These are phyloP conservation scores for Mortierella sp. DNA, from an alignment of 371 early-diverging fungal genomes.

Conservation along the genomic window DNA sequence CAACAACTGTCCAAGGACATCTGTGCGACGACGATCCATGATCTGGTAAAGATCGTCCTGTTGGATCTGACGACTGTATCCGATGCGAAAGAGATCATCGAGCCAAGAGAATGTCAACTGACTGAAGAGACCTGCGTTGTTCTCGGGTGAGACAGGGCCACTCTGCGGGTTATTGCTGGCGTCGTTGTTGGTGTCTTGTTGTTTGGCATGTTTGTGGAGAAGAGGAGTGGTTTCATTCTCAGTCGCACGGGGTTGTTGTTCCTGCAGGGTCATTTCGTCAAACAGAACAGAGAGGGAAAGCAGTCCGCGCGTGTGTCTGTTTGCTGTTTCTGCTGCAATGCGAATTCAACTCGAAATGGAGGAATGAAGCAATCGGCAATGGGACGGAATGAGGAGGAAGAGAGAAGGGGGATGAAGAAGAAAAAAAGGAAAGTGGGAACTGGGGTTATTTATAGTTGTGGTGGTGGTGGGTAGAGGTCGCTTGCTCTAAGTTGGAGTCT, in stretches of 20 bases:
- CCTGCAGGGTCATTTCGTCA: neutral
- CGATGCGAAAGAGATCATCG: conserved; percentile 27
- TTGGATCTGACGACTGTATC: conserved; percentile 52
- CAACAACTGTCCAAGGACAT: conserved; percentile 24
- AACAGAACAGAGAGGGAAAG: neutral
- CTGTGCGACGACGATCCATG: conserved; percentile 24
- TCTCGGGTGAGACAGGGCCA: conserved; percentile 36
- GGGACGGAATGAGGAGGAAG: neutral
- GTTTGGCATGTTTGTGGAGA: neutral
- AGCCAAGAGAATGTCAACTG: conserved; percentile 44
- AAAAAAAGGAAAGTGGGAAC: neutral
- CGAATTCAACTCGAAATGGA: neutral
- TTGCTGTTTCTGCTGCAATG: too few species aligned
- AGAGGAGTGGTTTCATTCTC: neutral
- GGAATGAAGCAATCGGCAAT: neutral
- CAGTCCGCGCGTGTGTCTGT: neutral
- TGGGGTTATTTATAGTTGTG: too few species aligned
- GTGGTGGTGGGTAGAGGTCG: too few species aligned
- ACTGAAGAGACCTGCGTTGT: conserved; percentile 29
- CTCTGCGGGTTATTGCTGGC: neutral
- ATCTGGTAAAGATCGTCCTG: conserved; percentile 56
- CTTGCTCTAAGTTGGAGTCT: too few species aligned
- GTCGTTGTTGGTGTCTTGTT: neutral
- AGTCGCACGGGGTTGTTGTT: neutral
- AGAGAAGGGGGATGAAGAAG: neutral